Conservation (phyloP, 768 basidiomycete species). For the Russula sp. region DNA sequence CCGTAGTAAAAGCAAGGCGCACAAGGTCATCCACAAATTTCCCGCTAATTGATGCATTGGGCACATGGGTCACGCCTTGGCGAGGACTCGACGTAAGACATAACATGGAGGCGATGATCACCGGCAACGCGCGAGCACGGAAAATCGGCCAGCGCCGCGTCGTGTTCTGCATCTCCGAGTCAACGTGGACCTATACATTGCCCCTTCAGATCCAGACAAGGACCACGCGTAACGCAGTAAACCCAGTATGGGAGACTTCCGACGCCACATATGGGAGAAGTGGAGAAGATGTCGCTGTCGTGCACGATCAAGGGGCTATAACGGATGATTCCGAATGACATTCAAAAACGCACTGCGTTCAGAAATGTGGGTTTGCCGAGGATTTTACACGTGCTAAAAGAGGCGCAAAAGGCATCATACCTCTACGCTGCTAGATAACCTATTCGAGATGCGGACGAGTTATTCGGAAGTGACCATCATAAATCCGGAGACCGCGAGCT, state of each 20-base stretch:
- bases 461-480: neutral
- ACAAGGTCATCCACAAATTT: neutral
- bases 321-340: constrained; percentile 7
- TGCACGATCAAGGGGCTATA: neutral
- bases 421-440: neutral
- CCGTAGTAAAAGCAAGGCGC: neutral
- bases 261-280: constrained; percentile 16
- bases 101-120: neutral
- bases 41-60: neutral
- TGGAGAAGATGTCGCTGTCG: neutral
- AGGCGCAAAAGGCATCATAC: neutral
- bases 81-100: neutral
- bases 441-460: neutral
- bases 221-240: neutral
- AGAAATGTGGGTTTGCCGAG: neutral
- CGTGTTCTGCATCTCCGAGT: neutral
- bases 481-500: constrained; percentile 3
- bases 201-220: neutral
- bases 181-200: neutral
- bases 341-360: neutral
- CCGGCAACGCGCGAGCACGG: neutral
- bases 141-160: neutral
- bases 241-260: neutral
- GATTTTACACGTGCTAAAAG: neutral
- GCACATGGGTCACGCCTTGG: neutral